Evolutionary conservation across 2,329 filamentous ascomycete genomes (phyloP), one percentile per base, ranked within the genome.

Genomic region (Colletotrichum sp.): DNA sequence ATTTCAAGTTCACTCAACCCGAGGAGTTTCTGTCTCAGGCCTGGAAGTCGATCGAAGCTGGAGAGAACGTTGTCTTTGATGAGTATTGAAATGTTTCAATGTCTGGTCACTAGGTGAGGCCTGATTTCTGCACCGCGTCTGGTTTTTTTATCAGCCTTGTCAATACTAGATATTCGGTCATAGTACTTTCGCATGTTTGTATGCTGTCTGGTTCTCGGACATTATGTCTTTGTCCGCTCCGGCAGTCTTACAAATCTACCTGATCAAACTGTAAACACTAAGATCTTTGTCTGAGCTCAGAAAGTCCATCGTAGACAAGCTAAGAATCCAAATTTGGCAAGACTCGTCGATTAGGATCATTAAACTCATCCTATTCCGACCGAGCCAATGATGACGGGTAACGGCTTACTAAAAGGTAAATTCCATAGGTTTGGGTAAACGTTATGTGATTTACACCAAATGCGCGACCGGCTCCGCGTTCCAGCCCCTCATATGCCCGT

Each of bases 21-120:
- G 86, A 88, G 70, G 84, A 85, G 12, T 88, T 88, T 76, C 75
- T 89, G 13, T 79, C 64, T 1, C 79, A 85, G 72, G 81, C 83
- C 7, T 88, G 87, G 87, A 22, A 30, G 7, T 30, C 30, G 0
- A 61, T 61, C 11, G 59, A 61, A 1, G 59, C 27, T 30, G 59
- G 59, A 8, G 30, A 30, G 28, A 3, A 61, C 9, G n/a, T n/a
- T 5, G 30, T 61, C 32, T 61, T 61, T 22, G 27, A 61, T 32
- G n/a, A 61, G 12, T 61, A 61, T 34, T 61, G 19, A 32, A 34
- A 19, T 34, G 3, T 30, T 19, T 22, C 19, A 9, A 32, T 15
- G 0, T 60, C 57, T 27, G 25, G 8, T 11, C 8, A 30, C 8
- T 32, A 11, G 3, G 11, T 52, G 44, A 22, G 2, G 44, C 1